A percentile compares a stretch with the other conserved stretches of the same genome.
These are phyloP conservation scores for Rhododendron williamsianum DNA, from an alignment of 148 eudicot species.

Conservation along the genomic window DNA sequence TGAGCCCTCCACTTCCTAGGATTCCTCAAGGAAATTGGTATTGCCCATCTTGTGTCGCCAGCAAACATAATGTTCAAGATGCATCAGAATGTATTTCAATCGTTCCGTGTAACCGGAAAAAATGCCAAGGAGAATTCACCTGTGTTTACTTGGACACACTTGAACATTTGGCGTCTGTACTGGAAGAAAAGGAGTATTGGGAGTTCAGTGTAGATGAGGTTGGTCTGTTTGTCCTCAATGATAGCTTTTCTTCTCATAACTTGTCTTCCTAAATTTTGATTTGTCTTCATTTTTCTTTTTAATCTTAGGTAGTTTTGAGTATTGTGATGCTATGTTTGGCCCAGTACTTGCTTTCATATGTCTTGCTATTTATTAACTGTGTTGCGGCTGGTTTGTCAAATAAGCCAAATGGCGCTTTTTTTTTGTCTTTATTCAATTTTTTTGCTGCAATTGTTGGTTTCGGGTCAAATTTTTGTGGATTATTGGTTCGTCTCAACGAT, in stretches of 20 bases:
- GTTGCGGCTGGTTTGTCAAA: neutral
- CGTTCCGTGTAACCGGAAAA: constrained; percentile 25
- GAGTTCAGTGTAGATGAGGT: constrained; percentile 64
- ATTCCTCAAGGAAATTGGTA: constrained; percentile 79
- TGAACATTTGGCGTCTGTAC: constrained; percentile 30
- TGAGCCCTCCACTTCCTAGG: constrained; percentile 65
- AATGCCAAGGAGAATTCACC: constrained; percentile 39
- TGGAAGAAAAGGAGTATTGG: constrained; percentile 63
- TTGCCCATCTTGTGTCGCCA: constrained; percentile 63
- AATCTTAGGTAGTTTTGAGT: neutral
- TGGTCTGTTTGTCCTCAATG: constrained; percentile 12
- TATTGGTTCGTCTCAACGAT: neutral
- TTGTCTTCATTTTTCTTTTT: neutral
- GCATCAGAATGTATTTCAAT: constrained; percentile 19
- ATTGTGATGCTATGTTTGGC: neutral
- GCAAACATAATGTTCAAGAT: constrained; percentile 19
- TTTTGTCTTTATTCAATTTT: too few relatives aligned
- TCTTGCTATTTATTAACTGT: neutral
- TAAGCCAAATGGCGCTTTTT: neutral
- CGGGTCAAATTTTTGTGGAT: neutral
- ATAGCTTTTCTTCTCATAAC: constrained; percentile 1
- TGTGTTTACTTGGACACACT: constrained; percentile 39
- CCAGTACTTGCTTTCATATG: neutral
- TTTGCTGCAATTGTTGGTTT: neutral
- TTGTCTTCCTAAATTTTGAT: constrained; percentile 1